These are phyloP conservation scores for Grosmannia penicillata DNA, from an alignment of 2,329 filamentous ascomycete species.

Conservation along the genomic window DNA sequence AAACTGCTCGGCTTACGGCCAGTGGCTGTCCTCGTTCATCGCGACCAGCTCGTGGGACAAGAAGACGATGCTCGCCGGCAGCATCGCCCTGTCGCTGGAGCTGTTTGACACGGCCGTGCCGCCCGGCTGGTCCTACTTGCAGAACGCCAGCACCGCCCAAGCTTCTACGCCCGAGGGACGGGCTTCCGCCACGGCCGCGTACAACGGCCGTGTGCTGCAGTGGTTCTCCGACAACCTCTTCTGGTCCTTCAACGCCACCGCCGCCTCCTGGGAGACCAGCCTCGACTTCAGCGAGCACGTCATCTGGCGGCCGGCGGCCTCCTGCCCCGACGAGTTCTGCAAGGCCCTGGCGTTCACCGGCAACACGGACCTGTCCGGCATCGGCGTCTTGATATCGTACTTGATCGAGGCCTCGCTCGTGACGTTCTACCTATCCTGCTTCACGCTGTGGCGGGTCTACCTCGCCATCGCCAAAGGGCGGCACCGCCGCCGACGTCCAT, in stretches of 20 bases:
- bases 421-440: background rate
- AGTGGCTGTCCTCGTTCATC: conserved; percentile 8
- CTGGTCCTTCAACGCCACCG: conserved; percentile 1
- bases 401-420: conserved; percentile 1
- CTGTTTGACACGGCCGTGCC: background rate
- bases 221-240: conserved; percentile 4
- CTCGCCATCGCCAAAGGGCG: background rate
- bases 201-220: conserved; percentile 2
- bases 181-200: background rate
- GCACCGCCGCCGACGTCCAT: background rate
- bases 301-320: conserved; percentile 3
- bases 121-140: background rate
- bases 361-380: conserved; percentile 12
- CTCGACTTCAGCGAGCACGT: conserved; percentile 5
- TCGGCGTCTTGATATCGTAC: conserved; percentile 8
- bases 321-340: conserved; percentile 8
- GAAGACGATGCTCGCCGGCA: conserved; percentile 4
- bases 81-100: conserved; percentile 1
- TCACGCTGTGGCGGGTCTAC: background rate
- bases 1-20: conserved; percentile 10
- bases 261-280: conserved; percentile 1
- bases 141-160: background rate
- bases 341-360: conserved; percentile 10
- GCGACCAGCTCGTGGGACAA: conserved; percentile 5
- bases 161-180: background rate